Evolutionary conservation across 2,329 filamentous ascomycete genomes (phyloP), one percentile per base, ranked within the genome.

Genomic region (Neonectria hederae): DNA sequence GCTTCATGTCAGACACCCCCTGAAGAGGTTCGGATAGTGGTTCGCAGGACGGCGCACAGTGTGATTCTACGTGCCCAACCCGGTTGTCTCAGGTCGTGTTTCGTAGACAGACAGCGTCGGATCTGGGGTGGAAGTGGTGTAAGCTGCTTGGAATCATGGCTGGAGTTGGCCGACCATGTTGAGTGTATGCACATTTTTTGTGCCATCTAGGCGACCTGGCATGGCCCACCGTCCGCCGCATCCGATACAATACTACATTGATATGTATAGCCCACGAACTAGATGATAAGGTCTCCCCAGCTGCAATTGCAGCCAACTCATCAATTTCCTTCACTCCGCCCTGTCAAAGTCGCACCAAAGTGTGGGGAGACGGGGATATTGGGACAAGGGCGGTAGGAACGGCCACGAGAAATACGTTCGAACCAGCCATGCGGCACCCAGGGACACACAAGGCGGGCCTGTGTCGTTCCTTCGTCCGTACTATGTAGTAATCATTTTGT

Each of bases 401-500:
- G 14, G 22, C 53, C 40, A 46, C 24, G 38, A 24, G 35, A 8
- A n/a, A 14, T 38, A 35, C 14, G 32, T 35, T 35, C 13, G 26
- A 56, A 48, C 14, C 17, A 58, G 30, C 32, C 22, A 30, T n/a
- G 17, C 22, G 13, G 22, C 46, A 14, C 17, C 45, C 48, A 46
- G 28, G 52, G 49, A 54, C 53, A 40, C 21, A 59, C 17, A 48
- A 48, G 46, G 45, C 35, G 45, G 60, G 45, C 28, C 59, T 66
- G 56, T 40, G 61, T 54, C 46, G 48, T 52, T 48, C 65, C 45
- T 32, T 54, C 30, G 28, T 22, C 48, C 26, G 6, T n/a, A 46
- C 22, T n/a, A 46, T 14, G 43, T 26, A 46, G 38, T 40, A 62
- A 52, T 65, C 59, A 55, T 63, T 58, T 58, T 40, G 63, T 59